These are phyloP conservation scores for Buddleja alternifolia DNA, from an alignment of 257 asterid species.

Conservation along the genomic window DNA sequence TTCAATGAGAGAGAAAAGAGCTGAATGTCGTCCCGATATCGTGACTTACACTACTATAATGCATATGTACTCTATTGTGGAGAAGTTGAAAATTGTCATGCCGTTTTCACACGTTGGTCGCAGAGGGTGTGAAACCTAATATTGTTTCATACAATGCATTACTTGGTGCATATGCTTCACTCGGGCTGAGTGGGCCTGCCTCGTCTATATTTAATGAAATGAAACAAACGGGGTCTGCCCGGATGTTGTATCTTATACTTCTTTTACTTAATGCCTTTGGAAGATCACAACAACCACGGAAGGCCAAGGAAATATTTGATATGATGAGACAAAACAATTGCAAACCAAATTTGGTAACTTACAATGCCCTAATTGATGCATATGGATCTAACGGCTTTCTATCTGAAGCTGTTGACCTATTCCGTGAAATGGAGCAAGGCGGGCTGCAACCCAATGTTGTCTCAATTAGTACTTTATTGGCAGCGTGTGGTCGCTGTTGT, in stretches of 20 bases:
- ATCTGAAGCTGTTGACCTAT: slow-evolving; percentile 80
- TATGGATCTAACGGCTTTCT: slow-evolving; percentile 88
- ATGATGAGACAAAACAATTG: slow-evolving; percentile 73
- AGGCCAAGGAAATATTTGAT: slow-evolving; percentile 71
- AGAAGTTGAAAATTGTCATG: slow-evolving; percentile 74
- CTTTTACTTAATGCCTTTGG: slow-evolving; percentile 92
- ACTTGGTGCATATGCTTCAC: slow-evolving; percentile 88
- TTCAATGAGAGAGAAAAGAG: slow-evolving; percentile 79
- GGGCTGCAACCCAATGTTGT: slow-evolving; percentile 88
- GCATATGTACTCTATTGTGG: slow-evolving; percentile 96
- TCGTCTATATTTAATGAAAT: slow-evolving; percentile 61
- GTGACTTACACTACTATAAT: slow-evolving; percentile 86
- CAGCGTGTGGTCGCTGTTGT: slow-evolving; percentile 87
- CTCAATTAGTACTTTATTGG: slow-evolving; percentile 83
- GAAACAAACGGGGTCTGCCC: slow-evolving; percentile 62
- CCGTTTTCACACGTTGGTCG: slow-evolving; percentile 72
- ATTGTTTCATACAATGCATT: slow-evolving; percentile 85
- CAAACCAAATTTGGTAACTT: slow-evolving; percentile 85
- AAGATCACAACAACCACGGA: slow-evolving; percentile 80
- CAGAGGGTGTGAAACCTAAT: slow-evolving; percentile 86
- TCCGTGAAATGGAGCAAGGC: slow-evolving; percentile 82
- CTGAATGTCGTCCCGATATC: slow-evolving; percentile 73
- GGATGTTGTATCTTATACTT: slow-evolving; percentile 87
- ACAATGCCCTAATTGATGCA: slow-evolving; percentile 91
- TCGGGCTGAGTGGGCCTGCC: slow-evolving; percentile 68